Evolutionary conservation across 2,329 filamentous ascomycete species (phyloP), one percentile per base, ranked within the genome.

Genomic region (Zalaria obscura): DNA sequence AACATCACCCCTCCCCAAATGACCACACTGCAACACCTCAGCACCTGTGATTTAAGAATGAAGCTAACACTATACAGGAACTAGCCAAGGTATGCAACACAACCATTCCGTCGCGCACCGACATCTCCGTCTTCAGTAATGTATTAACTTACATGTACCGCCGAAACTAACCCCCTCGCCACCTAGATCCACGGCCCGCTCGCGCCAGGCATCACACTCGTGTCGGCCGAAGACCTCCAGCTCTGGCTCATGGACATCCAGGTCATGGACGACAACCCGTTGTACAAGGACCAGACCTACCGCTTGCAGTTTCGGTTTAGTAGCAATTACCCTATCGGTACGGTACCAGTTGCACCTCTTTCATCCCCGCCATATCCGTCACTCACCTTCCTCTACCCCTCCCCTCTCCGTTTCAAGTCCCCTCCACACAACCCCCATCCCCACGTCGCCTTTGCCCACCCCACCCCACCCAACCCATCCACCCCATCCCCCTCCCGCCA

Each of bases 191-290:
- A 77, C 54, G 66, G 68, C 37, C 67, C 70, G 50, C 65, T 77
- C 4, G 74, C 76, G 3, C 75, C 74, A 0, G 77, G 77, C 47
- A 94, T 98, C 60, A 70, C 75, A 38, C 76, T 96, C 38, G 78
- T 93, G 45, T 76, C 79, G 38, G 79, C 85, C 43, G 83, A 93
- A 37, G 80, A 87, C 59, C 78, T 94, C 40, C 74, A 85, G 55
- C 81, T 91, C 66, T 98, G 91, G 93, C 70, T 80, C 39, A 78
- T 96, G 65, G 93, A 98, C 58, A 93, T 98, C 41, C 69, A 74
- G 50, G 89, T 98, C 40, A 74, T 96, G 34, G 91, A 96, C 61
- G 67, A 75, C 44, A 98, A 98, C 56, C 89, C 89, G 2, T 65
- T 98, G 38, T 98, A 98, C 64, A 65, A 75, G 40, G 73, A 77